Base-by-base conservation (phyloP, 495 filamentous ascomycete species). In the Aspergillus steynii region DNA sequence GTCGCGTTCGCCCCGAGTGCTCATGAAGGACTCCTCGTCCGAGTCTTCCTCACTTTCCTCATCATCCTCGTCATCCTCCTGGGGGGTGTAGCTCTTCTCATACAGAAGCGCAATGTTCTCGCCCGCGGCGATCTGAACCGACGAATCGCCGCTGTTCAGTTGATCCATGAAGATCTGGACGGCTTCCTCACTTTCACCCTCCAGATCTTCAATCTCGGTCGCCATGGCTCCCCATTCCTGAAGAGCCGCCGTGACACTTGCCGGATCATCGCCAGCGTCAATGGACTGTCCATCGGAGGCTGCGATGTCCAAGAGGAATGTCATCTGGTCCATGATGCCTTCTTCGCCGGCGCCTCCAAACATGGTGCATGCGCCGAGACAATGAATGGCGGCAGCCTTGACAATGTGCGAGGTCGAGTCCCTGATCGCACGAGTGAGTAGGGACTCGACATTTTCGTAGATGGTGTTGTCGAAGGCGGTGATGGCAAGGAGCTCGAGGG, bases 161-260 rank as follows among this genome's bases (percentile, higher is more conserved):
- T 99, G 95, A 50, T 97, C 94, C 32, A 92, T 87, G 68, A 98
- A 92, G 5, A 89, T 88, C 57, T 96, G 90, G 67, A 96, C 88
- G 9, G 90, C 87, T 5, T 83, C 78, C 53, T 90, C 88, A 57
- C 87, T 91, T 52, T 90, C 82, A 5, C 79, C 81, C 65, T 92
- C 86, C 32, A 96, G 78, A 63, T 96, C 91, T 3, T 96, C 91
- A 37, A 96, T 72, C 49, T 89, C 85, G 9, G 90, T 96, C 10
- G 89, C 90, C 9, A 96, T 81, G 64, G 92, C 91, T 10, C 91
- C 93, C 93, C 93, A 97, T 63, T 90, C 89, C 65, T 91, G 86
- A 5, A 96, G 81, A 2, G 94, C 93, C 0, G 94, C 92, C 2
- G 85, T 82, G 15, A 99, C 93, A n/a, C 93, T 86, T 9, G 77